Evolutionary conservation across 1,139 yeast species (phyloP).

Genomic region (Groenewaldozyma auringiensis): DNA sequence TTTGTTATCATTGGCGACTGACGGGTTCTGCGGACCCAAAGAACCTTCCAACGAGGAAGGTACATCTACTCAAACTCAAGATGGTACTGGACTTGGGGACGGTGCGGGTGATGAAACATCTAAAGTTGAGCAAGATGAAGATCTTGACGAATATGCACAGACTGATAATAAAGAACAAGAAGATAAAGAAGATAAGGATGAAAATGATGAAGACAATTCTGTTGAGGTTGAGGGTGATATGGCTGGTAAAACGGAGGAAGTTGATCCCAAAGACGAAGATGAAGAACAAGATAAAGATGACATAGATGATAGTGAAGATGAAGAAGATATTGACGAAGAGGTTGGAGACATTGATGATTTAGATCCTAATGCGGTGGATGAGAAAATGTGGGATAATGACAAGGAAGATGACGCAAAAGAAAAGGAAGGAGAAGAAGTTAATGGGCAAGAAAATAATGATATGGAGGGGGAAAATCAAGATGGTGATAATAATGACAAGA

Average conservation of each 20-base stretch:
- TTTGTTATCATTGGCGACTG: conserved; percentile 56
- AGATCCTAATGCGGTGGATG: conserved; percentile 94
- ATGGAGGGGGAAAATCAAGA: conserved; percentile 67
- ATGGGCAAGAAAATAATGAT: conserved; percentile 73
- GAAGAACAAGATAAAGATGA: conserved; percentile 48
- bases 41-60: conserved; percentile 60
- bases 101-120: conserved; percentile 83
- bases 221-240: conserved; percentile 79
- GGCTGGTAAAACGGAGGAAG: conserved; percentile 87
- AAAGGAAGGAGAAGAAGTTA: conserved; percentile 57
- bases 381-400: conserved; percentile 98
- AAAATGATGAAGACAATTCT: conserved; percentile 64
- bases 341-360: conserved; percentile 82
- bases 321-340: conserved; percentile 70
- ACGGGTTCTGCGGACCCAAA: conserved; percentile 87
- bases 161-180: conserved; percentile 70
- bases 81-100: conserved; percentile 96
- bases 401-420: conserved; percentile 61
- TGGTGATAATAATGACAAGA: conserved; percentile 30
- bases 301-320: conserved; percentile 51
- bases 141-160: conserved; percentile 92
- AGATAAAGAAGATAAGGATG: conserved; percentile 51
- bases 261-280: conserved; percentile 49
- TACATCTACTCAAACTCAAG: conserved; percentile 38
- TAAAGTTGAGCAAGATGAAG: conserved; percentile 83